These are phyloP conservation scores for Gyromitra esculenta DNA, from an alignment of 2,329 filamentous ascomycete genomes.

Conservation along the genomic window DNA sequence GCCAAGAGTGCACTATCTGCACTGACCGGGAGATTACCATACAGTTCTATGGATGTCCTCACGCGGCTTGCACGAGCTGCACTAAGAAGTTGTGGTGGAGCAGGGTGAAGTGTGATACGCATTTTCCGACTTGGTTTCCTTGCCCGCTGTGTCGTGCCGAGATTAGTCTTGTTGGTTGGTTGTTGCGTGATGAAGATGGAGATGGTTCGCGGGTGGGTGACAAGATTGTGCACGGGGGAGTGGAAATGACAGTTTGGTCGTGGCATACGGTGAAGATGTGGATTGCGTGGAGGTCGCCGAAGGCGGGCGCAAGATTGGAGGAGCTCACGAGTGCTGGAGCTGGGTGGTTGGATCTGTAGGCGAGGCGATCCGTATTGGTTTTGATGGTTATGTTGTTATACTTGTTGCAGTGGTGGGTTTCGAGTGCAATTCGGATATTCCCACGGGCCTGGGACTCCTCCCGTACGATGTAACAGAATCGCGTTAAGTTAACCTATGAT, in stretches of 20 bases:
- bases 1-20: neutral
- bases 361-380: too few relatives aligned
- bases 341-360: too few relatives aligned
- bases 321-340: too few relatives aligned
- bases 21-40: neutral
- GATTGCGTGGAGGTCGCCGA: neutral
- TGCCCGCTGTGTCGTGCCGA: constrained; percentile 9
- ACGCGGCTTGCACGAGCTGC: neutral
- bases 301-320: neutral
- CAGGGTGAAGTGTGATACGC: neutral
- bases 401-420: too few relatives aligned
- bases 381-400: too few relatives aligned
- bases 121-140: neutral
- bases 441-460: too few relatives aligned
- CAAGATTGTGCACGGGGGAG: neutral
- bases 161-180: neutral
- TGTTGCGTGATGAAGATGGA: neutral
- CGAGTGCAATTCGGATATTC: too few relatives aligned
- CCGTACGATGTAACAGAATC: too few relatives aligned
- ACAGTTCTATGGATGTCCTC: neutral
- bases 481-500: too few relatives aligned
- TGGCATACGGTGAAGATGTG: neutral
- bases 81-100: neutral
- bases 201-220: neutral
- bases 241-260: neutral